phyloP scores from a whole-genome alignment of 2,329 filamentous ascomycete species.

The Fonsecaea erecta region DNA sequence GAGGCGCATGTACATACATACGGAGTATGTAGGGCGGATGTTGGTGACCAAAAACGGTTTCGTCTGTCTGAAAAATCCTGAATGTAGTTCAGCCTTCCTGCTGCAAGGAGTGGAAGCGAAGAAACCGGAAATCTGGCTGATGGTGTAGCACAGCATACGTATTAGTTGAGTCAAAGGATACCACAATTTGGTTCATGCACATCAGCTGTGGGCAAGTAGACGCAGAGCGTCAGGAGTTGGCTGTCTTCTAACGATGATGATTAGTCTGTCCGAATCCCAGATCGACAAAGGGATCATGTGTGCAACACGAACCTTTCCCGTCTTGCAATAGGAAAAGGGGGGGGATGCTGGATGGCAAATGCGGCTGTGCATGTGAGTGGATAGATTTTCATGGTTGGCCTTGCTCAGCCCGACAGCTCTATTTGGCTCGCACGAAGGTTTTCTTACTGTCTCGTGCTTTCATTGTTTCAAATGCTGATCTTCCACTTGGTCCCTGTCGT shows the following conservation, averaged over 20 bases:
- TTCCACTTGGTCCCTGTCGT: constrained; percentile 2
- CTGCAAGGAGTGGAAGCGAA: not conserved
- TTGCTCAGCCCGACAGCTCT: constrained; percentile 23
- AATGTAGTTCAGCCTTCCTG: not conserved
- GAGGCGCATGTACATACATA: not conserved
- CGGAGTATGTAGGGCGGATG: not conserved
- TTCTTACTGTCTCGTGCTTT: constrained; percentile 23
- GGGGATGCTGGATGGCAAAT: constrained; percentile 6
- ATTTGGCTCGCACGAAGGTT: constrained; percentile 4
- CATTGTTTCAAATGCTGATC: not conserved
- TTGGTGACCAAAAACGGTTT: constrained; percentile 1
- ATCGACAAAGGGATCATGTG: constrained; percentile 29
- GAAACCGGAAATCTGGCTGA: not conserved
- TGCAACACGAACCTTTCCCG: constrained; percentile 15
- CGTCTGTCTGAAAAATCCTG: not conserved
- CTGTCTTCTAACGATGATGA: constrained; percentile 7
- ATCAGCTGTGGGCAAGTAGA: constrained; percentile 9
- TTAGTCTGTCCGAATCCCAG: constrained; percentile 21
- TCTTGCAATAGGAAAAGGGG: constrained; percentile 18
- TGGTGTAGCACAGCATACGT: constrained; percentile 5
- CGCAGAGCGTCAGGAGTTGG: not conserved
- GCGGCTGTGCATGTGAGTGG: constrained; percentile 25
- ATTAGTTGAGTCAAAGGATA: not conserved
- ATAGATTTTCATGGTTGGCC: constrained; percentile 21
- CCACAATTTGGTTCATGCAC: constrained; percentile 9